These are phyloP conservation scores for Setaria viridis DNA, from an alignment of 202 grass and related monocot genomes.

Conservation along the genomic window DNA sequence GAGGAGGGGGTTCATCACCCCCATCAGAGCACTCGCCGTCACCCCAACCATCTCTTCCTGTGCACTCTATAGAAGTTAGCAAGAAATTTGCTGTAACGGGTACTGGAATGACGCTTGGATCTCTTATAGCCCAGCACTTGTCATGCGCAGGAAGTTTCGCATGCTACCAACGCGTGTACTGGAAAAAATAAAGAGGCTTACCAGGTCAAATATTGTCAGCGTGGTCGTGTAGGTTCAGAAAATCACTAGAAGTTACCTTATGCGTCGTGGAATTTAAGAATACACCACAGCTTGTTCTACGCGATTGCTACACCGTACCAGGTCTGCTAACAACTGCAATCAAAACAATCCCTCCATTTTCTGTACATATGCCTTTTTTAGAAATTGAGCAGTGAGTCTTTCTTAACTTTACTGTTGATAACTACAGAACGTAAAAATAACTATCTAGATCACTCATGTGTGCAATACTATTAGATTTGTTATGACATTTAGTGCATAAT, in stretches of 20 bases:
- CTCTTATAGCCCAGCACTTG: neutral
- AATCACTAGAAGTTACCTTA: neutral
- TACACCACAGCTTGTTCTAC: neutral
- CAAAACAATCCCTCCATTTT: neutral
- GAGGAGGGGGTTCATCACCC: constrained; percentile 1
- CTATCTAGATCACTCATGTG: neutral
- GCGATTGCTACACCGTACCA: neutral
- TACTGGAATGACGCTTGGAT: neutral
- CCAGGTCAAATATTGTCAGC: neutral
- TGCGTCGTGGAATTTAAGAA: neutral
- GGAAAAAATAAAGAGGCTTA: neutral
- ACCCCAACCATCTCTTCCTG: constrained; percentile 11
- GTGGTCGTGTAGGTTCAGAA: neutral
- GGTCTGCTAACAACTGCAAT: neutral
- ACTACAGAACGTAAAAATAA: neutral
- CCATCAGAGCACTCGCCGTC: constrained; percentile 17
- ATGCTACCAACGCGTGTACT: neutral
- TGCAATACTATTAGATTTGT: neutral
- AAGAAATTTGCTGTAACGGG: neutral
- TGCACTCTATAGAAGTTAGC: neutral
- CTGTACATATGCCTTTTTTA: neutral
- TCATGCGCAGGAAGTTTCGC: neutral
- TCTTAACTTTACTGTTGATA: neutral
- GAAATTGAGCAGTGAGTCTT: neutral
- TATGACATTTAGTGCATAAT: neutral